Evolutionary conservation across 2,329 filamentous ascomycete genomes (phyloP).

Genomic region (Catunica adiposa): DNA sequence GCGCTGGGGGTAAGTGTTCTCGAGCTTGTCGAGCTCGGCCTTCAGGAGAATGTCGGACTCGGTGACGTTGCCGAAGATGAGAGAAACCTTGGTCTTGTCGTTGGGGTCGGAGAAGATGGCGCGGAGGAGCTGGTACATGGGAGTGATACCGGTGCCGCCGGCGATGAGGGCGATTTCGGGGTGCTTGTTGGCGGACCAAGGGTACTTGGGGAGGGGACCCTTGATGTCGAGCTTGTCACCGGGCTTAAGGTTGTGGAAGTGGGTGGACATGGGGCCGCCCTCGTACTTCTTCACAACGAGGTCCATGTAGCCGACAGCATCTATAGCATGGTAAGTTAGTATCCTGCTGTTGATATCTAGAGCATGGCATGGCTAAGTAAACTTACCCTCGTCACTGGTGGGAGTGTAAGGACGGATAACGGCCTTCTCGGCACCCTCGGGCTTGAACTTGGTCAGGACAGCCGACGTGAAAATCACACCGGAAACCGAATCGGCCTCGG

Average conservation of each 20-base stretch:
- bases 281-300: constrained; percentile 87
- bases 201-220: constrained; percentile 87
- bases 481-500: constrained; percentile 67
- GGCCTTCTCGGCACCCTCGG: constrained; percentile 65
- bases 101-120: constrained; percentile 90
- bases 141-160: constrained; percentile 93
- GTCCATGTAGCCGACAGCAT: constrained; percentile 63
- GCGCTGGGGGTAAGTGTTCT: constrained; percentile 87
- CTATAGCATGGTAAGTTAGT: constrained; percentile 25
- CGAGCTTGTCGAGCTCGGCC: constrained; percentile 66
- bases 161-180: constrained; percentile 72
- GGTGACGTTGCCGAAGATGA: constrained; percentile 78
- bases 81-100: constrained; percentile 94
- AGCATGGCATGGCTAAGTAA: background rate
- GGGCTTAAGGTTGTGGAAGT: constrained; percentile 68
- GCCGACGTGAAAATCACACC: constrained; percentile 73
- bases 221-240: constrained; percentile 82
- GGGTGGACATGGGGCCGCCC: constrained; percentile 75
- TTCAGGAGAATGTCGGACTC: constrained; percentile 88
- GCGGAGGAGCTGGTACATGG: constrained; percentile 89
- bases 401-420: constrained; percentile 88
- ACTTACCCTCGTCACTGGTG: constrained; percentile 62
- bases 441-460: constrained; percentile 82
- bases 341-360: background rate
- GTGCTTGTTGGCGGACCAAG: constrained; percentile 84